Evolutionary conservation across 139 green algal species (phyloP), one percentile per base, ranked within the genome.

Genomic region (Nannochloris sp.): DNA sequence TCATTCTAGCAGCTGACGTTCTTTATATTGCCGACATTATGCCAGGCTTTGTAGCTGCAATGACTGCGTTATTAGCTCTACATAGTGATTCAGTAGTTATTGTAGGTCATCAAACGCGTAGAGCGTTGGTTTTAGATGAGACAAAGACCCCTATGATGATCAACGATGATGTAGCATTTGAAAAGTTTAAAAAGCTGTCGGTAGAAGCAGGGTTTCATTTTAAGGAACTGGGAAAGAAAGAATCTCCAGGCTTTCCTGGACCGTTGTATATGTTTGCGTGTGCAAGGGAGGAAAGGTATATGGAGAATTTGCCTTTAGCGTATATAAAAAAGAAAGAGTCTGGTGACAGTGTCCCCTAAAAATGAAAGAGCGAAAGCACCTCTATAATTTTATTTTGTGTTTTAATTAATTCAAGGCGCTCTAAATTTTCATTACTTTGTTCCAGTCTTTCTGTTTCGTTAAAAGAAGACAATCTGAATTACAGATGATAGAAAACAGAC

Each of bases 61-160:
- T 65, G 10, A 35, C 25, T 31, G 12, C 24, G 7, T 13, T 65
- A 32, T 24, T 65, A 15, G 15, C 5, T 36, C n/a, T n/a, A n/a
- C 13, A 15, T 25, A 24, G 31, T 25, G 27, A 29, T 53, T 30
- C 32, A 37, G 14, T 57, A 15, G 32, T 55, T 9, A 27, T 65
- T n/a, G 51, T 65, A 4, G 19, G 27, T 32, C 59, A 65, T 65
- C 59, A 65, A 12, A 19, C 30, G n/a, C 48, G 59, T 15, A 54
- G 36, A 54, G 37, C 59, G 13, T 23, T 65, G 34, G 59, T 65
- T 5, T 29, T 65, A 34, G 59, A 32, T 38, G 15, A 48, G 10
- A 27, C 13, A 4, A 34, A n/a, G 14, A 65, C 25, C 23, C 33
- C 59, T 25, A 14, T 15, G 10, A 27, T 53, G 4, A 19, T 65